phyloP scores from a whole-genome alignment of 306 rosid genomes.

The Inga oerstediana region DNA sequence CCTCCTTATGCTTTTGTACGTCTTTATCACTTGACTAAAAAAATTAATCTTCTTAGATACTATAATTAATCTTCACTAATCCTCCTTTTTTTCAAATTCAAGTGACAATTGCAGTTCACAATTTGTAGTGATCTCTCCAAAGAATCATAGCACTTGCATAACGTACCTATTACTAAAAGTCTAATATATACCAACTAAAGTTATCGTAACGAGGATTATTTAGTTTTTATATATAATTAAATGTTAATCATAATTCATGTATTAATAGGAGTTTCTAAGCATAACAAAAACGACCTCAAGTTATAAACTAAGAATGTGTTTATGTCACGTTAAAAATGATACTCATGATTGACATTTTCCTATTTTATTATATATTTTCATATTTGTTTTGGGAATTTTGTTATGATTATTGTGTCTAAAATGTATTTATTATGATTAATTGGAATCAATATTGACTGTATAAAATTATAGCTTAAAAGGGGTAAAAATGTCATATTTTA shows the following conservation, averaged over 20 bases:
- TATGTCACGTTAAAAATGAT: too few species aligned
- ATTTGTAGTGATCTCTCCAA: background rate
- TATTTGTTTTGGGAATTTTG: too few species aligned
- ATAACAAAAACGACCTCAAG: background rate
- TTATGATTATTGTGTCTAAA: too few species aligned
- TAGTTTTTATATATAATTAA: too few species aligned
- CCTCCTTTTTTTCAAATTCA: background rate
- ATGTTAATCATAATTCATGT: background rate
- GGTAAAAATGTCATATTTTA: too few species aligned
- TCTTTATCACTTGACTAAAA: constrained; percentile 28
- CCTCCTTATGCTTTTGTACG: background rate
- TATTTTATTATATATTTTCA: too few species aligned
- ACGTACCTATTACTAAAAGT: too few species aligned
- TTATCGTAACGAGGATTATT: background rate
- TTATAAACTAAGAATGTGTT: background rate
- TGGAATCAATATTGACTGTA: too few species aligned
- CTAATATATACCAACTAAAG: background rate
- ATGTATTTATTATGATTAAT: too few species aligned
- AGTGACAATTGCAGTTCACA: background rate
- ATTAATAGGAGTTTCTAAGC: background rate
- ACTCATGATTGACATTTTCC: too few species aligned
- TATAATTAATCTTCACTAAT: background rate
- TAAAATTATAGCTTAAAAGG: too few species aligned
- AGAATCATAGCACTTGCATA: background rate
- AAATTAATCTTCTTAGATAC: background rate